Evolutionary conservation across 108 stramenopile species (phyloP), one percentile per base, ranked within the genome.

Genomic region (Skeletonema marinoi): DNA sequence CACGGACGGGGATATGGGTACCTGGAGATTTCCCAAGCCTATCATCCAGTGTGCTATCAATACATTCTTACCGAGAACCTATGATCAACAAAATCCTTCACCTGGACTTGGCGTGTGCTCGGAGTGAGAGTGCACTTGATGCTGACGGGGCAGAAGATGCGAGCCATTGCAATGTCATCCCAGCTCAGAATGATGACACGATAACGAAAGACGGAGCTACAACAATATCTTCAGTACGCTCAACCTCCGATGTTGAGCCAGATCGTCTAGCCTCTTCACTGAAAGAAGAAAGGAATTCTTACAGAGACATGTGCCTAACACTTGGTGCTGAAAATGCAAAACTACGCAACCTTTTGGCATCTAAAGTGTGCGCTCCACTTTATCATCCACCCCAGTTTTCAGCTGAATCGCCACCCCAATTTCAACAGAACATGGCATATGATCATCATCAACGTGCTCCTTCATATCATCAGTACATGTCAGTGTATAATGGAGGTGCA

Each of bases 281-380:
- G 36, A 84, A 88, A 59, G 91, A 92, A 71, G 90, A 94, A 73
- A 66, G 91, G 59, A 85, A 94, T 74, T 69, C 87, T 7, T 94
- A 83, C 65, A 76, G 91, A 69, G 93, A 94, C 56, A 81, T 92
- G 76, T 91, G 90, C 74, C 65, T 94, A 29, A 92, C 90, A n/a
- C 77, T 92, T 6, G 93, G 90, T 63, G 91, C 93, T 0, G 93
- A 94, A 73, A 90, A 92, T 42, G 87, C 93, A n/a, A 94, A 86
- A 58, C 70, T 94, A 17, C 89, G 85, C 48, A 91, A 88, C 70
- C 78, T 89, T 77, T 59, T 94, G 6, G 90, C 93, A 66, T 82
- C 90, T 19, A 81, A 86, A 70, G 78, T 77, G 16, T 74, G 73
- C 36, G 64, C 83, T 56, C 72, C 86, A 39, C 65, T 86, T 59